Conservation (phyloP, 495 filamentous ascomycete genomes). For the Hyaloscypha hepaticicola region DNA sequence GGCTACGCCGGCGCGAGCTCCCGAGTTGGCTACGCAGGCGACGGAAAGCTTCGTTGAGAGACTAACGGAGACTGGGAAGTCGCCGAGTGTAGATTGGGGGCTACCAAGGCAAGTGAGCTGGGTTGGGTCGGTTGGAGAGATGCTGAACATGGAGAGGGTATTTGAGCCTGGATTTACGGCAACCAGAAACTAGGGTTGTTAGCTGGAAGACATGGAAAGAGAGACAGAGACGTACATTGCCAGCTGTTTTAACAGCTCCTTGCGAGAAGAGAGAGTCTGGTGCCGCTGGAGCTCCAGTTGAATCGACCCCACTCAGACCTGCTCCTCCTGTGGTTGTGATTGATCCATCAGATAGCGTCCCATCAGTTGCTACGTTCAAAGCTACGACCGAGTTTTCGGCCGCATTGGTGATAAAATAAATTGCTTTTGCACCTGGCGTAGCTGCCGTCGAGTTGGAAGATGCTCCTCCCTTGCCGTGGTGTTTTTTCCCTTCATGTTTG, state of each 20-base stretch:
- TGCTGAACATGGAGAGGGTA: slow-evolving; percentile 53
- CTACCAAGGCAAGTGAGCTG: slow-evolving; percentile 43
- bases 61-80: slow-evolving; percentile 58
- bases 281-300: slow-evolving; percentile 36
- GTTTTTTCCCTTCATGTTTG: neutral
- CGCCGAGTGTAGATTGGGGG: slow-evolving; percentile 45
- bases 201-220: slow-evolving; percentile 3
- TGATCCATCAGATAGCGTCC: slow-evolving; percentile 41
- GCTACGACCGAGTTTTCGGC: slow-evolving; percentile 46
- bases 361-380: slow-evolving; percentile 44
- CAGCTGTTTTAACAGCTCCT: slow-evolving; percentile 46
- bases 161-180: slow-evolving; percentile 63
- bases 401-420: slow-evolving; percentile 54
- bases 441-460: slow-evolving; percentile 2
- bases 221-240: slow-evolving; percentile 41
- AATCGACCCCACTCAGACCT: slow-evolving; percentile 38
- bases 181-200: slow-evolving; percentile 42
- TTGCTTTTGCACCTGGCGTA: slow-evolving; percentile 38
- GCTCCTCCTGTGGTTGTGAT: slow-evolving; percentile 40
- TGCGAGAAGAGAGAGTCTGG: slow-evolving; percentile 56
- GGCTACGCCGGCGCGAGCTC: slow-evolving; percentile 51
- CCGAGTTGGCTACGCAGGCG: slow-evolving; percentile 56
- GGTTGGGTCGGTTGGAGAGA: slow-evolving; percentile 45
- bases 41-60: slow-evolving; percentile 46
- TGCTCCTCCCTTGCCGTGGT: neutral